A percentile compares a stretch with the other conserved stretches of the same genome.
These are phyloP conservation scores for Phalaenopsis equestris DNA, from an alignment of 106 monocot species.

Conservation along the genomic window DNA sequence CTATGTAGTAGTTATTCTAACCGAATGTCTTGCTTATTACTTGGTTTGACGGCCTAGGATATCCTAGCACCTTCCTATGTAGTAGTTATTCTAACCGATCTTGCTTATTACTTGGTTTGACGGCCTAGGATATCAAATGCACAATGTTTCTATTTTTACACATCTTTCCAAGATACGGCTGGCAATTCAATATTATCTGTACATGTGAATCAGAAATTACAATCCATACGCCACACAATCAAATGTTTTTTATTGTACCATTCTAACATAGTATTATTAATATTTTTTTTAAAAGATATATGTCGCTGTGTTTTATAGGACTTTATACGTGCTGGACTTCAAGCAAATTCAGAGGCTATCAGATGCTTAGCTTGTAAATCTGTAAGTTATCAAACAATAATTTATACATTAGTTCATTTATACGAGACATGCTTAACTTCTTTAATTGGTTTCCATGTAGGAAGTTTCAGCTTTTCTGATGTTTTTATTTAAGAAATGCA, in stretches of 20 bases:
- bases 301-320: conserved; percentile 19
- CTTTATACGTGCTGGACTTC: conserved; percentile 82
- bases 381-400: conserved; percentile 30
- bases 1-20: no score
- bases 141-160: no score
- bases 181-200: background rate
- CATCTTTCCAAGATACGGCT: background rate
- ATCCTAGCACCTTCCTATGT: no score
- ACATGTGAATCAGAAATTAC: background rate
- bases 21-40: no score
- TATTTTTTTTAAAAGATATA: no score
- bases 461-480: background rate
- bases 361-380: conserved; percentile 84
- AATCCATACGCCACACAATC: background rate
- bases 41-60: no score
- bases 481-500: background rate
- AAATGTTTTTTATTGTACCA: background rate
- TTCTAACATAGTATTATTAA: background rate
- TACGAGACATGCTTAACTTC: background rate
- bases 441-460: background rate
- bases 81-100: no score
- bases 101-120: no score
- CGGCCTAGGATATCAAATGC: no score
- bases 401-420: background rate
- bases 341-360: conserved; percentile 51